Evolutionary conservation across 164 flowering plant species (phyloP), one percentile per base, ranked within the genome.

Genomic region (Piper betle): DNA sequence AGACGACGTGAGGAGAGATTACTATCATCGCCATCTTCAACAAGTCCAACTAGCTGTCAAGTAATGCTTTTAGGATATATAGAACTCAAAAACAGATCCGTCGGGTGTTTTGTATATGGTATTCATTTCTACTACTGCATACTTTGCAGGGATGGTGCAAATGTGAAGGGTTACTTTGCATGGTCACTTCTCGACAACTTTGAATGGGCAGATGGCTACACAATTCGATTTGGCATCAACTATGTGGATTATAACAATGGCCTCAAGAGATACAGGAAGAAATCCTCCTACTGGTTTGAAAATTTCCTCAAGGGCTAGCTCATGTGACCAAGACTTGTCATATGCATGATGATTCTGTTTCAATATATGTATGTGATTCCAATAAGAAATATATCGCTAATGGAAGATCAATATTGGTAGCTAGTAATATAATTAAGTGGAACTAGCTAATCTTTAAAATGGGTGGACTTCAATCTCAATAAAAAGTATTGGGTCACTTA

Each of bases 151-250:
- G 68, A 63, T 1, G 83, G 78, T 6, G 80, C 66, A 8, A 64
- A 73, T 5, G 71, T 80, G 57, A 72, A 64, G 61, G 79, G 79
- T 16, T 80, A 75, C 59, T 78, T 73, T 65, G 81, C 76, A 18
- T 78, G 80, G 83, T 72, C 81, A 12, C 59, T 80, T 18, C 20
- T 75, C 62, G 81, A 78, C 59, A 69, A 75, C 66, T 77, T 77
- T 16, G 80, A 76, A 67, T 80, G 84, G 84, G 33, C 18, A 52
- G 63, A 63, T 13, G 81, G 80, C 10, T 78, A 68, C 59, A 69
- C 66, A 0, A 57, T 64, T 39, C 52, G 81, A 18, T 78, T 69
- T 61, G 81, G 81, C 6, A 33, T 78, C 7, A 52, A 20, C 59
- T 73, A 56, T 39, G 75, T 78, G 0, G 79, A 78, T 13, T 71